Base-by-base conservation (phyloP, 352 stramenopile genomes). In the Phytophthora cajani region DNA sequence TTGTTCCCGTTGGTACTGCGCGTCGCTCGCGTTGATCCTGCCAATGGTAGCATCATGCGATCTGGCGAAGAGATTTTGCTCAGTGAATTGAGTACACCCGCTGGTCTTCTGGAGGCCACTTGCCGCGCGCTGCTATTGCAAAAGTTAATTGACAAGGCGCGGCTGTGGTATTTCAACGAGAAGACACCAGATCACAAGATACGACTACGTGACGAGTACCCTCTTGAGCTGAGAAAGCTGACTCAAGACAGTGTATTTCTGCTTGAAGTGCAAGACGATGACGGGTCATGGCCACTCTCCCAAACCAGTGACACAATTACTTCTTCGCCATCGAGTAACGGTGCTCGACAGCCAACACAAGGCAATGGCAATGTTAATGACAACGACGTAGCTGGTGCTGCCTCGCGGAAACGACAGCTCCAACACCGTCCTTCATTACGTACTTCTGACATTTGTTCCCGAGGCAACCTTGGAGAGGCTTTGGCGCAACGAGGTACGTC, bases 81-180 rank as follows among this genome's bases (percentile, higher is more conserved):
- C 30, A 92, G 85, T 46, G 62, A 71, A 21, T 60, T 93, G 25
- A 95, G 85, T 42, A 91, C 84, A 16, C 72, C 83, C 30, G 72
- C 81, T 33, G 84, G 69, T 19, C 63, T 95, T 10, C 68, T 96
- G 2, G 81, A 93, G 61, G 87, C 86, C 23, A 89, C 82, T 0
- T 96, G 87, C 64, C 87, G 88, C 17, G 89, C 82, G 11, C 61
- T 96, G n/a, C 61, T 93, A 17, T 51, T 93, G 44, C 69, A 78
- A n/a, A 94, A 96, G 53, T 53, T 82, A 44, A 64, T 94, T 1
- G 77, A 89, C 14, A 92, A 94, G 60, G 76, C 89, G 14, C 83
- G 89, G 16, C 67, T 96, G 42, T 96, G 89, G 89, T 92, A 88
- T 49, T 95, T 95, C 58, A 82, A 93, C 51, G 85, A 94, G 16